Conservation (phyloP, 441 rosid genomes). For the Theobroma grandiflorum region DNA sequence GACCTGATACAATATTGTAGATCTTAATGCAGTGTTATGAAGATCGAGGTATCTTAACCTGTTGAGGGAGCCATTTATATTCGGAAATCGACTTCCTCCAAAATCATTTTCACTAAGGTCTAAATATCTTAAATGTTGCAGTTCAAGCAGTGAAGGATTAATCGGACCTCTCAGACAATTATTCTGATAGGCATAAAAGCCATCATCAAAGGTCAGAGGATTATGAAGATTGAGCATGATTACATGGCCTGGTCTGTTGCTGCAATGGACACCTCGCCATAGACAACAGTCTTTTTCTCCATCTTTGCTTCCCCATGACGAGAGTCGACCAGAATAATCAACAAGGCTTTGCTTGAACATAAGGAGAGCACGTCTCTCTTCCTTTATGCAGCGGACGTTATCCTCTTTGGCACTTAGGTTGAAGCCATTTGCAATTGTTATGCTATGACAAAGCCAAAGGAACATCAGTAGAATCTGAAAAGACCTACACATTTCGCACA, state of each 20-base stretch:
- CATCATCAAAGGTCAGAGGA: no score
- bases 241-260: conserved; percentile 3
- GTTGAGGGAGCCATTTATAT: no score
- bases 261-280: conserved; percentile 13
- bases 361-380: conserved; percentile 15
- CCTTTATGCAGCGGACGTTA: not conserved
- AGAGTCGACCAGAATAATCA: not conserved
- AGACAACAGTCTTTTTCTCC: conserved; percentile 3
- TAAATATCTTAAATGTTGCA: no score
- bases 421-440: not conserved
- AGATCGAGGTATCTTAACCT: no score
- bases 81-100: no score
- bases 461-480: not conserved
- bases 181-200: not conserved
- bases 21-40: no score
- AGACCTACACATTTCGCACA: not conserved
- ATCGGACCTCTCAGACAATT: no score
- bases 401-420: not conserved
- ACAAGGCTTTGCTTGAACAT: not conserved
- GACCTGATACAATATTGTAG: no score
- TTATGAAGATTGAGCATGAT: conserved; percentile 4
- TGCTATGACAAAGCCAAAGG: not conserved
- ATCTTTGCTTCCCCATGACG: conserved; percentile 15
- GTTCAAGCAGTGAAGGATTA: no score
- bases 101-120: no score